These are phyloP conservation scores for Penicillium occitanis DNA, from an alignment of 2,329 filamentous ascomycete genomes.

Conservation along the genomic window DNA sequence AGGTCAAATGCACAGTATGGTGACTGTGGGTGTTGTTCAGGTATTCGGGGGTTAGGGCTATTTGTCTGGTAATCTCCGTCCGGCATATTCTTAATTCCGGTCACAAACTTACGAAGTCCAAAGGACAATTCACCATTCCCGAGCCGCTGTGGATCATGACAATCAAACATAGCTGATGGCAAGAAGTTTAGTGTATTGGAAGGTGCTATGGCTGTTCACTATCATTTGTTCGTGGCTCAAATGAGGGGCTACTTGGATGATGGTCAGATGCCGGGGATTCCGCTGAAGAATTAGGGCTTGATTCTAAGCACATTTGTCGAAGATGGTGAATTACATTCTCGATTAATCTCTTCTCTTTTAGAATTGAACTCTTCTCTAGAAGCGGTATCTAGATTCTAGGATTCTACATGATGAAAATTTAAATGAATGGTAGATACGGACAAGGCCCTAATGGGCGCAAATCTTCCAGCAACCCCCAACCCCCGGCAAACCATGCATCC, in stretches of 20 bases:
- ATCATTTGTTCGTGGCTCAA: background rate
- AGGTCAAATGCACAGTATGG: background rate
- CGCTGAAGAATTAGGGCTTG: background rate
- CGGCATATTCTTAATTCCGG: constrained; percentile 3
- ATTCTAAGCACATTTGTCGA: constrained; percentile 39
- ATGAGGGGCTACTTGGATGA: background rate
- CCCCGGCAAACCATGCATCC: background rate
- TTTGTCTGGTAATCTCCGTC: background rate
- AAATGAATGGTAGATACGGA: background rate
- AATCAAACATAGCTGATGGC: background rate
- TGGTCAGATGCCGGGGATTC: background rate
- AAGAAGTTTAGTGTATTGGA: background rate
- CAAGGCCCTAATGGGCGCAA: background rate
- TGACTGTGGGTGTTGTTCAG: background rate
- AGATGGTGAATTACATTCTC: background rate
- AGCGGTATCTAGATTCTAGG: background rate
- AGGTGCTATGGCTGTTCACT: background rate
- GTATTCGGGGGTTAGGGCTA: background rate
- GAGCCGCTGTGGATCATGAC: background rate
- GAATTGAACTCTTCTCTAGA: background rate
- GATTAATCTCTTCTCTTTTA: background rate
- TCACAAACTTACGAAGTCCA: background rate
- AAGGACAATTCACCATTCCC: background rate
- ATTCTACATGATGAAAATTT: background rate
- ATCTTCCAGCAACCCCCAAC: background rate